Percentiles rank a stretch among this genome's conserved stretches.
Evolutionary conservation across 371 early-diverging fungal species (phyloP).

Genomic region (Batkoa obscura): DNA sequence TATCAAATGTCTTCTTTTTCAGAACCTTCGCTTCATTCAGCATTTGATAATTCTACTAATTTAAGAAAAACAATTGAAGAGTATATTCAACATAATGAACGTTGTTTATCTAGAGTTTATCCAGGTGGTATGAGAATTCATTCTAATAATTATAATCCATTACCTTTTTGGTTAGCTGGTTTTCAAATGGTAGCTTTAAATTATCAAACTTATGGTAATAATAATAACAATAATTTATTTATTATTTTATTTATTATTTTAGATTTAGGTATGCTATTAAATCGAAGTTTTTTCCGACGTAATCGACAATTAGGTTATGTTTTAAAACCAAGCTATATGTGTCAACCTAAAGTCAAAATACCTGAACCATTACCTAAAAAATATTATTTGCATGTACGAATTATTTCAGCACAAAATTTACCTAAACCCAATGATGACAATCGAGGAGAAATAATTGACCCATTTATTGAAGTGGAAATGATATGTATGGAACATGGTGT

Average conservation of each 20-base stretch:
- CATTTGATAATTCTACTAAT: slow-evolving; percentile 12
- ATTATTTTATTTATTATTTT: not conserved
- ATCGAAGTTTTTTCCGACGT: slow-evolving; percentile 46
- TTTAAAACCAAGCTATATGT: slow-evolving; percentile 31
- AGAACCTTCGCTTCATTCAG: slow-evolving; percentile 18
- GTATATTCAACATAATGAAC: slow-evolving; percentile 24
- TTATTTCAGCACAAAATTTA: slow-evolving; percentile 39
- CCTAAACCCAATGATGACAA: slow-evolving; percentile 28
- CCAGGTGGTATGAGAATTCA: slow-evolving; percentile 48
- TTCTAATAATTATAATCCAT: slow-evolving; percentile 58
- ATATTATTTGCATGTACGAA: not conserved
- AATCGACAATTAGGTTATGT: slow-evolving; percentile 53
- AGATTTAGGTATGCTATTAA: slow-evolving; percentile 48
- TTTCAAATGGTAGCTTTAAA: slow-evolving; percentile 72
- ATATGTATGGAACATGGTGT: slow-evolving; percentile 12
- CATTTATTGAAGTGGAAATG: slow-evolving; percentile 31
- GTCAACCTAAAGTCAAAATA: slow-evolving; percentile 1
- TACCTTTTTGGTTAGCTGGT: slow-evolving; percentile 51
- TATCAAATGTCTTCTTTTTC: slow-evolving; percentile 47
- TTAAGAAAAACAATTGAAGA: slow-evolving; percentile 7
- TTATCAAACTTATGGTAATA: slow-evolving; percentile 40
- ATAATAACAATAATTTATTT: too few relatives aligned
- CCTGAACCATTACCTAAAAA: not conserved
- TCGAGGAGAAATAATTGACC: slow-evolving; percentile 29
- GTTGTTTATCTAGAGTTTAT: slow-evolving; percentile 43